Evolutionary conservation across 306 rosid species (phyloP).

Genomic region (Lathyrus tuberosus): DNA sequence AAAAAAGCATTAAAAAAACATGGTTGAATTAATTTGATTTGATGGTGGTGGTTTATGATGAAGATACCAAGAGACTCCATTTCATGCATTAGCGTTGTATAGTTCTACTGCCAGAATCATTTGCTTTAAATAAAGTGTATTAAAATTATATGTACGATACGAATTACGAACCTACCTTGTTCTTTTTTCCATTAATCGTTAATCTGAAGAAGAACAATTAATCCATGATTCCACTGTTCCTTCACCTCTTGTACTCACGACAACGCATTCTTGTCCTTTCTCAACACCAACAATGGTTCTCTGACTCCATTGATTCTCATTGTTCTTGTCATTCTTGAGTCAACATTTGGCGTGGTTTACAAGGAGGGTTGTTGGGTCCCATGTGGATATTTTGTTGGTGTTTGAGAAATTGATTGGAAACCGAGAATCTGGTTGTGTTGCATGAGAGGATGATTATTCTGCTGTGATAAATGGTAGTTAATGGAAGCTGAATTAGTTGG

Average conservation of each 20-base stretch:
- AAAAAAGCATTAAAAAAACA: neutral
- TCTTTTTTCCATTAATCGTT: constrained; percentile 20
- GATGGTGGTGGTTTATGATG: constrained; percentile 57
- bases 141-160: constrained; percentile 23
- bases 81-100: constrained; percentile 49
- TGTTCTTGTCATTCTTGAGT: constrained; percentile 18
- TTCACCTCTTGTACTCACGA: constrained; percentile 47
- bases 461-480: constrained; percentile 29
- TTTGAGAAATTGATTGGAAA: constrained; percentile 54
- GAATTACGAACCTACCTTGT: neutral
- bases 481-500: constrained; percentile 34
- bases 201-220: constrained; percentile 90
- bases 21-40: constrained; percentile 48
- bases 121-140: constrained; percentile 27
- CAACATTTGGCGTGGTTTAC: constrained; percentile 41
- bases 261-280: constrained; percentile 40
- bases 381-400: constrained; percentile 43
- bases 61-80: constrained; percentile 45
- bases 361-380: constrained; percentile 43
- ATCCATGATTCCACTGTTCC: constrained; percentile 97
- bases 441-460: constrained; percentile 16
- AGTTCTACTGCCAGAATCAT: constrained; percentile 12
- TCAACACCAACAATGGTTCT: neutral
- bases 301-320: constrained; percentile 45
- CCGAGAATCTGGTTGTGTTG: constrained; percentile 56